phyloP scores from a whole-genome alignment of 1,139 yeast genomes.

The Pichia terricola region DNA sequence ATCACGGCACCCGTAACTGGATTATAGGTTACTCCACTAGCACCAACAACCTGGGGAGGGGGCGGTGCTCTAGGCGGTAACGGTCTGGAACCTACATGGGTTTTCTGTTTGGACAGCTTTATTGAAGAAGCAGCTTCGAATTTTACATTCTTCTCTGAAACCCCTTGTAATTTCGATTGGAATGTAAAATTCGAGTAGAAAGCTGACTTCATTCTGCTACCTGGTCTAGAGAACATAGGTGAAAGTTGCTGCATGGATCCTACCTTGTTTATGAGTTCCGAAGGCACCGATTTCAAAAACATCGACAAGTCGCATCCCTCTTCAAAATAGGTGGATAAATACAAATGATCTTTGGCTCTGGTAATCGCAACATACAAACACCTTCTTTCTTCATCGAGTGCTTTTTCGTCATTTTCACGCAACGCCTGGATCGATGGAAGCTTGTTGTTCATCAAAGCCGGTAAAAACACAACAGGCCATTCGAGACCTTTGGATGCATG shows the following conservation, averaged over 20 bases:
- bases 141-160: too few relatives aligned
- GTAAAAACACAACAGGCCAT: constrained; percentile 87
- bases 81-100: too few relatives aligned
- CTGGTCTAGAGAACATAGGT: too few relatives aligned
- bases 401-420: constrained; percentile 11
- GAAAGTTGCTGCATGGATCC: background rate
- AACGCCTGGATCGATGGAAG: constrained; percentile 22
- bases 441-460: constrained; percentile 51
- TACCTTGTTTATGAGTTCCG: background rate
- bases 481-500: constrained; percentile 92
- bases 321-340: constrained; percentile 4
- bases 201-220: too few relatives aligned
- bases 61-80: background rate
- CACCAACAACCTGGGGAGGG: background rate
- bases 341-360: constrained; percentile 47
- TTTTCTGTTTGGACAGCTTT: too few relatives aligned
- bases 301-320: background rate
- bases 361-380: constrained; percentile 84
- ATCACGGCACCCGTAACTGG: constrained; percentile 9
- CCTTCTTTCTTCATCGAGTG: constrained; percentile 63
- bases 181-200: too few relatives aligned
- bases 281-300: background rate
- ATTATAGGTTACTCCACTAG: constrained; percentile 3
- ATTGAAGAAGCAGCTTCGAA: too few relatives aligned
- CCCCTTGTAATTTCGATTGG: too few relatives aligned